phyloP scores from a whole-genome alignment of 2,329 filamentous ascomycete species.

The Fusarium domesticum region DNA sequence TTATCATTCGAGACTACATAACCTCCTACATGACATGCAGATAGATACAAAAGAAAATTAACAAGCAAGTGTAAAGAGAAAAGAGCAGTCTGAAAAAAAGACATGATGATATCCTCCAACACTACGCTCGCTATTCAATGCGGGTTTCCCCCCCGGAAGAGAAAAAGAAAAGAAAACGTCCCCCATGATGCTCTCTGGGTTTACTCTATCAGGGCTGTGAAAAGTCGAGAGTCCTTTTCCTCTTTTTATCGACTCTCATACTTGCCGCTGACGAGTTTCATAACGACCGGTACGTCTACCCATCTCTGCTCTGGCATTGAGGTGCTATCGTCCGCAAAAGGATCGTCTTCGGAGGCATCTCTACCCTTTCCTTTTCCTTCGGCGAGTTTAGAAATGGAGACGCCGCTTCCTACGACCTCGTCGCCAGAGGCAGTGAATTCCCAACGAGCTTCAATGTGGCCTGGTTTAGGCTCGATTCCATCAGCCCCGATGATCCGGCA shows the following conservation, averaged over 20 bases:
- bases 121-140: conserved; percentile 32
- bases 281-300: conserved; percentile 62
- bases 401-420: conserved; percentile 52
- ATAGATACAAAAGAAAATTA: conserved; percentile 7
- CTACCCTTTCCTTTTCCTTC: conserved; percentile 52
- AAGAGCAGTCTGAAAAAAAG: conserved; percentile 6
- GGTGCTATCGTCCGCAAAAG: conserved; percentile 59
- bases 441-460: conserved; percentile 80
- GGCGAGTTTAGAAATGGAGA: conserved; percentile 60
- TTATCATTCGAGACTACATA: too few species aligned
- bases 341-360: conserved; percentile 54
- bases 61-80: conserved; percentile 17
- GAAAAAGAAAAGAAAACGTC: conserved; percentile 16
- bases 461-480: conserved; percentile 65
- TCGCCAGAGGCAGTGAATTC: conserved; percentile 52
- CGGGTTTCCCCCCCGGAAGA: conserved; percentile 29
- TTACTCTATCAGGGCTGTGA: too few species aligned
- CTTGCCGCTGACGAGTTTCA: conserved; percentile 71
- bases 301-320: conserved; percentile 46
- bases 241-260: conserved; percentile 58
- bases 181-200: conserved; percentile 13
- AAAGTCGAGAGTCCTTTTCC: too few species aligned
- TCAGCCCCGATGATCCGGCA: conserved; percentile 76
- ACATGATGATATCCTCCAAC: conserved; percentile 22
- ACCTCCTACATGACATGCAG: conserved; percentile 2